A percentile compares a stretch with the other conserved stretches of the same genome.
Evolutionary conservation across 1,284 basidiomycete species (phyloP).

Genomic region (Ganoderma resinaceum): DNA sequence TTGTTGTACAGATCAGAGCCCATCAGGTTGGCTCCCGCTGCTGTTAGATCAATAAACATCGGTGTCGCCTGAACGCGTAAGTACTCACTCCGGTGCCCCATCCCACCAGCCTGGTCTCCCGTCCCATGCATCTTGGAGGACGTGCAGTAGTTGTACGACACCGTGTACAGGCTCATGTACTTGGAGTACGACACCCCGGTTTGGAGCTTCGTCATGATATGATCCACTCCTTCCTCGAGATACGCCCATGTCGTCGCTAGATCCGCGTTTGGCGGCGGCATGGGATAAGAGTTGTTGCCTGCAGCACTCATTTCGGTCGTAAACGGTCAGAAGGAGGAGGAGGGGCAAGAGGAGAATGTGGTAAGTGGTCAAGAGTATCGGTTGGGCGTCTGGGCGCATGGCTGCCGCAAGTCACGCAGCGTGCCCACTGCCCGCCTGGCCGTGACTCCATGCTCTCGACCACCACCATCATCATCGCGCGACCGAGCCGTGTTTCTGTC

Average conservation of each 20-base stretch:
- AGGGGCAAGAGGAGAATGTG: conserved; percentile 20
- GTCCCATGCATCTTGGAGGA: conserved; percentile 83
- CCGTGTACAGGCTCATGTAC: conserved; percentile 94
- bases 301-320: conserved; percentile 35
- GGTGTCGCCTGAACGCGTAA: conserved; percentile 17
- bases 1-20: conserved; percentile 95
- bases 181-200: conserved; percentile 91
- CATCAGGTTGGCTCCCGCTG: conserved; percentile 93
- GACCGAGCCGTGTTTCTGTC: background rate
- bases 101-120: conserved; percentile 50
- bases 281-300: conserved; percentile 40
- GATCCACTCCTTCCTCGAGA: conserved; percentile 89
- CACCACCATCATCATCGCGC: conserved; percentile 12
- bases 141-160: conserved; percentile 97
- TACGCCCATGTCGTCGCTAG: conserved; percentile 90
- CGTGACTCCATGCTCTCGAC: conserved; percentile 6
- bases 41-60: conserved; percentile 32
- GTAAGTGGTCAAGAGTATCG: conserved; percentile 30
- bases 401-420: conserved; percentile 23
- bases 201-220: conserved; percentile 91
- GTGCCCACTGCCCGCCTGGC: background rate
- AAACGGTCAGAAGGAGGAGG: conserved; percentile 4
- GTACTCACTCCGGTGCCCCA: conserved; percentile 68
- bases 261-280: conserved; percentile 74
- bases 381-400: conserved; percentile 27